These are phyloP conservation scores for Colletotrichum sp. DNA, from an alignment of 2,329 filamentous ascomycete genomes.

Conservation along the genomic window DNA sequence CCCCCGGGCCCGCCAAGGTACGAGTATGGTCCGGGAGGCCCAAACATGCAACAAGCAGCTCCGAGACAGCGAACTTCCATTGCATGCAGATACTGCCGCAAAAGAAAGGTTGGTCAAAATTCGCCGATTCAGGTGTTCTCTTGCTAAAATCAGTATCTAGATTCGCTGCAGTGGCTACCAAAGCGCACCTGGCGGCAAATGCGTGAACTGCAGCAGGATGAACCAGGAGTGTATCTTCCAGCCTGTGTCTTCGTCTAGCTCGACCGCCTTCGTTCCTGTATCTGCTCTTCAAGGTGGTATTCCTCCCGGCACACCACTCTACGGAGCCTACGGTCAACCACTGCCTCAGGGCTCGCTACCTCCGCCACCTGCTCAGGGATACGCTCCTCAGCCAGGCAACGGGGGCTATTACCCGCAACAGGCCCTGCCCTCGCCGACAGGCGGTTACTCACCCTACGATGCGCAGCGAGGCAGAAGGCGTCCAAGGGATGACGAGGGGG, in stretches of 20 bases:
- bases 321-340: conserved; percentile 63
- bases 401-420: conserved; percentile 44
- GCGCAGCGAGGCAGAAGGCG: conserved; percentile 39
- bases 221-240: conserved; percentile 68
- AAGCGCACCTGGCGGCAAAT: conserved; percentile 63
- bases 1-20: conserved; percentile 27
- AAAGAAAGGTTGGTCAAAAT: conserved; percentile 56
- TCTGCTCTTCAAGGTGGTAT: conserved; percentile 64
- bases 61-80: conserved; percentile 65
- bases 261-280: conserved; percentile 64
- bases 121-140: neutral
- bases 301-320: conserved; percentile 61
- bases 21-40: conserved; percentile 36
- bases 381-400: conserved; percentile 19
- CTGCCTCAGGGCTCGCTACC: conserved; percentile 35
- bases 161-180: conserved; percentile 68
- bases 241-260: conserved; percentile 60
- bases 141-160: conserved; percentile 33
- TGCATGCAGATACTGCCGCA: conserved; percentile 65
- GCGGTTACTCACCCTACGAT: conserved; percentile 44
- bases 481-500: conserved; percentile 44
- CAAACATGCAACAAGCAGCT: conserved; percentile 54
- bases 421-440: conserved; percentile 48
- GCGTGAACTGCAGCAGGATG: conserved; percentile 66
- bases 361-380: conserved; percentile 9